phyloP scores from a whole-genome alignment of 2,329 filamentous ascomycete species.

The Dactylonectria macrodidyma region DNA sequence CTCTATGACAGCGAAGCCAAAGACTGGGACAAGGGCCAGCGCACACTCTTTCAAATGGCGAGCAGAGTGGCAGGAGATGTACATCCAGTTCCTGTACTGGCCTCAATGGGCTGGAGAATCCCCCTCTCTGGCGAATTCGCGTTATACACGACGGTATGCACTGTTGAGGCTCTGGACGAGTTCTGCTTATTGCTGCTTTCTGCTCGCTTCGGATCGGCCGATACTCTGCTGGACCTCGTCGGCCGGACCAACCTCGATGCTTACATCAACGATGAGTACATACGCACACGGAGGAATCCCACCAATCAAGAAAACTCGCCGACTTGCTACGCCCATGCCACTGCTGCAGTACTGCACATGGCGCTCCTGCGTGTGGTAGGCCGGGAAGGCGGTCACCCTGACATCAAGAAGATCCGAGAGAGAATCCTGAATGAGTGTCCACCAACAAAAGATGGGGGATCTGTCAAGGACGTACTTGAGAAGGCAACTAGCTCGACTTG shows the following conservation, averaged over 20 bases:
- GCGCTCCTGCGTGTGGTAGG: background rate
- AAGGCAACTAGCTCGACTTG: background rate
- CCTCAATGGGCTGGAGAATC: background rate
- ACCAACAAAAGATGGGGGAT: background rate
- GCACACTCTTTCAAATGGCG: background rate
- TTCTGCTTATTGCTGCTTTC: background rate
- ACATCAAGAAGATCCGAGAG: background rate
- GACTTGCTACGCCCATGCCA: background rate
- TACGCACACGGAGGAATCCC: background rate
- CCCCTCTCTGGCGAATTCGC: background rate
- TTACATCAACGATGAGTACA: background rate
- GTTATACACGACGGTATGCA: background rate
- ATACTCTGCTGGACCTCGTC: background rate
- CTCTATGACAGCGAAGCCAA: background rate
- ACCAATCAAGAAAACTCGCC: background rate
- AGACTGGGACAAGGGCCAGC: background rate
- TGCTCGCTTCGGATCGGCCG: conserved; percentile 3
- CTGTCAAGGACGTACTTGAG: background rate
- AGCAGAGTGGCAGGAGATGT: background rate
- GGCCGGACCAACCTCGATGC: background rate
- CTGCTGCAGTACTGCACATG: background rate
- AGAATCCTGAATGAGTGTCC: background rate
- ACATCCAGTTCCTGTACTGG: background rate
- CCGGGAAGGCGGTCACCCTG: background rate
- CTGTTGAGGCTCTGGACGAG: background rate